A percentile compares a stretch with the other conserved stretches of the same genome.
Conservation (phyloP, 2,329 filamentous ascomycete species). For the Alternaria ethzedia region DNA sequence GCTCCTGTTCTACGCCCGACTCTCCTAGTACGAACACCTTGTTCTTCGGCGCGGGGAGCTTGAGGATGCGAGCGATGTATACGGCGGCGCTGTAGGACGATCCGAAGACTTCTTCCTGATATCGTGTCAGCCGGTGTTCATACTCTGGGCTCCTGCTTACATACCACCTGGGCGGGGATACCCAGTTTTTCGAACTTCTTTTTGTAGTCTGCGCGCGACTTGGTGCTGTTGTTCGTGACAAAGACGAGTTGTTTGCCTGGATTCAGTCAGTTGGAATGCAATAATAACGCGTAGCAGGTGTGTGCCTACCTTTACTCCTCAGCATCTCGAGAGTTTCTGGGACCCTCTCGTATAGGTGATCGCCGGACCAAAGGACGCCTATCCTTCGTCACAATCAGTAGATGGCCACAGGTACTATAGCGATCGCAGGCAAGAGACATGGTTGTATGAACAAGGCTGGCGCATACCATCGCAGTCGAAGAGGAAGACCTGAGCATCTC, state of each 20-base stretch:
- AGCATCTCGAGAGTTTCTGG: constrained; percentile 86
- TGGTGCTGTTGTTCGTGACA: constrained; percentile 98
- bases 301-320: constrained; percentile 71
- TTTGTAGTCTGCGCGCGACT: constrained; percentile 89
- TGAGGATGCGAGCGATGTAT: constrained; percentile 92
- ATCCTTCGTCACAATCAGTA: constrained; percentile 54
- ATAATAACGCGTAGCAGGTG: neutral
- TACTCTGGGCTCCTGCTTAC: constrained; percentile 12
- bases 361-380: constrained; percentile 97
- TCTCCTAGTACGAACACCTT: constrained; percentile 97
- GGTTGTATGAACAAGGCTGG: constrained; percentile 11
- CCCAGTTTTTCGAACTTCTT: constrained; percentile 85
- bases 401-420: neutral
- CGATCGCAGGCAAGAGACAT: neutral
- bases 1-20: constrained; percentile 86
- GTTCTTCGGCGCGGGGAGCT: constrained; percentile 77
- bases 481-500: constrained; percentile 74
- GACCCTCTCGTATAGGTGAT: constrained; percentile 83
- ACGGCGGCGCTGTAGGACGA: constrained; percentile 94
- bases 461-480: constrained; percentile 92
- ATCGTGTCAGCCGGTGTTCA: constrained; percentile 4
- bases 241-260: constrained; percentile 91
- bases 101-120: constrained; percentile 88
- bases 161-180: constrained; percentile 73
- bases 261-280: neutral